Conservation (phyloP, 2,329 filamentous ascomycete genomes). For the Clonostachys chloroleuca region DNA sequence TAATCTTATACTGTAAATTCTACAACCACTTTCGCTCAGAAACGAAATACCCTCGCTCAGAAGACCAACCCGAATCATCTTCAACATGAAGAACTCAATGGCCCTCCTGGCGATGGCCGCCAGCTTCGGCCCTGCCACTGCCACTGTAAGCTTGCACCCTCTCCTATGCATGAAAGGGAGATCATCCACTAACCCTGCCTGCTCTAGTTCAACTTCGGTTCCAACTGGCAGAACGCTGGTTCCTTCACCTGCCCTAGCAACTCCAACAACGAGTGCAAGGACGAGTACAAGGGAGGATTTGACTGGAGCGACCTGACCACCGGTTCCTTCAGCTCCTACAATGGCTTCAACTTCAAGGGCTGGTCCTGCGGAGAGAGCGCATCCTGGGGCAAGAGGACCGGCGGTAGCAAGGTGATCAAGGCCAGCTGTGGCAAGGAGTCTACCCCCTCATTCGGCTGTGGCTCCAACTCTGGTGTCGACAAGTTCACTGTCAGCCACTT, state of each 20-base stretch:
- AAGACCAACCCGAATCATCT: slow-evolving; percentile 1
- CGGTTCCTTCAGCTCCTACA: slow-evolving; percentile 62
- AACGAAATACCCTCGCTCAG: background rate
- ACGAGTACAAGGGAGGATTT: slow-evolving; percentile 66
- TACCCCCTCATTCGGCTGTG: slow-evolving; percentile 56
- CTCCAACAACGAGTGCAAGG: slow-evolving; percentile 72
- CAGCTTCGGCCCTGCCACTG: slow-evolving; percentile 42
- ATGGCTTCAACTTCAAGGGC: slow-evolving; percentile 69
- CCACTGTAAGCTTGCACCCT: slow-evolving; percentile 28
- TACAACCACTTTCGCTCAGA: slow-evolving; percentile 2
- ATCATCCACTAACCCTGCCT: too few species aligned
- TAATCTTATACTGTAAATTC: slow-evolving; percentile 20
- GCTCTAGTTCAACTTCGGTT: slow-evolving; percentile 4
- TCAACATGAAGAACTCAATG: slow-evolving; percentile 47
- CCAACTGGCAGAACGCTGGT: slow-evolving; percentile 19
- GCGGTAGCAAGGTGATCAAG: slow-evolving; percentile 60
- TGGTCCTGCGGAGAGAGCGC: slow-evolving; percentile 62
- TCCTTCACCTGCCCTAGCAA: slow-evolving; percentile 66
- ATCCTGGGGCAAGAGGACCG: slow-evolving; percentile 18
- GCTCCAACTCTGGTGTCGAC: slow-evolving; percentile 26
- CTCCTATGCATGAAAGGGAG: too few species aligned
- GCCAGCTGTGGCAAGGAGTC: slow-evolving; percentile 42
- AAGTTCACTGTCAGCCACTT: slow-evolving; percentile 68
- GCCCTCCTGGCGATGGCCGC: slow-evolving; percentile 46
- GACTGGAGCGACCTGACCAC: slow-evolving; percentile 61